Evolutionary conservation across 2,329 filamentous ascomycete genomes (phyloP), one percentile per base, ranked within the genome.

Genomic region (Sporothrix euskadiensis): DNA sequence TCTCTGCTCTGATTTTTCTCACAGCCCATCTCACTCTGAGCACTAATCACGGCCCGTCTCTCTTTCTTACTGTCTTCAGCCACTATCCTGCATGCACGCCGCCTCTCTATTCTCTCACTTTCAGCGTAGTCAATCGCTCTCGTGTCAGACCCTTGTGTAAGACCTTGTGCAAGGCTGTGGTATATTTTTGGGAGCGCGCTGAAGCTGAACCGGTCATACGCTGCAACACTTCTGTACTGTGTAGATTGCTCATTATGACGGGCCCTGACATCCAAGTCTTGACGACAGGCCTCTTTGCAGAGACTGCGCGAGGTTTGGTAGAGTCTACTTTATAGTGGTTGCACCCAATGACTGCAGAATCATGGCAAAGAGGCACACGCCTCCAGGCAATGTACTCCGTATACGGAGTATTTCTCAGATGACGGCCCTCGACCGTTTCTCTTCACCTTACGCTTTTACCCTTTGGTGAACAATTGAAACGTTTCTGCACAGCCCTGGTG

Each of bases 51-150:
- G 57, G 16, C 16, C 19, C 35, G 59, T 63, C 35, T n/a, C 52
- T 54, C n/a, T 54, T 6, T 8, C 52, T n/a, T 22, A 8, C 22
- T 22, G 16, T 54, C 19, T 16, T 54, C 16, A 22, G 52, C 56
- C 16, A 12, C 35, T 12, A 5, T 66, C 63, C 63, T 66, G 63
- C 63, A 66, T 66, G 61, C 61, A 66, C 61, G 61, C 61, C 22
- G 61, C 61, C 61, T 22, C 61, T 7, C 12, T 16, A 66, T 16
- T 66, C n/a, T 66, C 61, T 30, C 56, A 35, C 59, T 22, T 54
- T 22, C 52, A 22, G 49, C 49, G 4, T 7, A 7, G 14, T n/a
- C 49, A 12, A 19, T 52, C 19, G 12, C 26, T 32, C 26, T 6
- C 30, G 6, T 57, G 16, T 35, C 1, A 35, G 35, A 35, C 35